Evolutionary conservation across 2,329 filamentous ascomycete genomes (phyloP), one percentile per base, ranked within the genome.

Genomic region (Fusarium chlamydosporum): DNA sequence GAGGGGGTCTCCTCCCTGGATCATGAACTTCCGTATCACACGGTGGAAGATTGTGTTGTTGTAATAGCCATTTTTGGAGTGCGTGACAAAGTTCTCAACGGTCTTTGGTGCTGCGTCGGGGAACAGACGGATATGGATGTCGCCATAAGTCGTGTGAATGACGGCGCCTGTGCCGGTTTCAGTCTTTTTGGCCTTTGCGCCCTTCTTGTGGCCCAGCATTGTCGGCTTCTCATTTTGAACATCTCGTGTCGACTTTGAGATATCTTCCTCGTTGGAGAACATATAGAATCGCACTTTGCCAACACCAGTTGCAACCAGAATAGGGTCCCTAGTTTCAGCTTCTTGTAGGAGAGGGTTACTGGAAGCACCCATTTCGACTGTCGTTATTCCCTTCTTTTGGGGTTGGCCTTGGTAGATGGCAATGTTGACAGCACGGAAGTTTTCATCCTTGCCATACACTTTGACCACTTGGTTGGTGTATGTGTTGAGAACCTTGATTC

Each of bases 1-100:
- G 0, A 94, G 91, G 0, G 96, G 96, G 76, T 99, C 96, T 43
- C 96, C 96, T 51, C 95, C 94, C 79, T 99, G 96, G 41, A 99
- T 97, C 96, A 99, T 99, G 82, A 99, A 99, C 76, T 97, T 97
- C 65, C 92, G 89, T 73, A 99, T 99, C 8, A 99, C 92, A 34
- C 96, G 91, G 80, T 99, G 96, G 85, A 99, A 99, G 72, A 97
- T 95, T 34, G 95, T 94, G 80, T 93, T 93, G 82, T 99, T 98
- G 83, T 99, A 99, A 79, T 99, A 99, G 2, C 93, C 93, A 61
- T 90, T 91, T 74, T 91, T 91, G 4, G 93, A 88, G 75, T 98
- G 96, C 0, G 93, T 96, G 56, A 96, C 92, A 77, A 99, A 99
- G 79, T 99, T 99, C 81, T 99, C 96, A 5, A 99, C 95, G 0